Evolutionary conservation across 495 filamentous ascomycete species (phyloP), one percentile per base, ranked within the genome.

Genomic region (Penicillium macrosclerotiorum): DNA sequence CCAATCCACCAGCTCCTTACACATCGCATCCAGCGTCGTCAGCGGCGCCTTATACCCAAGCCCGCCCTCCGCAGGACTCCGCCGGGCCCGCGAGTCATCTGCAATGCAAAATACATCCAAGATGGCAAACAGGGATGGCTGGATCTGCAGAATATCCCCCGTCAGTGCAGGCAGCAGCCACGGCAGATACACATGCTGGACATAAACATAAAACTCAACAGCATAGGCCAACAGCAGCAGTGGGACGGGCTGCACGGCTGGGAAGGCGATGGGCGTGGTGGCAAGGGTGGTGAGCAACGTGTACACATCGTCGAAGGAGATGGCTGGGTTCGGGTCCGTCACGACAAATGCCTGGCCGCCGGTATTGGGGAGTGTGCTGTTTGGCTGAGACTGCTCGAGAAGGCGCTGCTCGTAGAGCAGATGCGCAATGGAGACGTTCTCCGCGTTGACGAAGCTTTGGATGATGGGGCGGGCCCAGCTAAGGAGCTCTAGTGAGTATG

Each of bases 331-430:
- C 11, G 67, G 68, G 26, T 72, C 68, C 12, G 63, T 69, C 0
- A 72, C 59, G n/a, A 62, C 37, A 37, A 66, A 72, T n/a, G 65
- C 53, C 64, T 54, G 68, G 8, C 35, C 77, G 42, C 48, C 75
- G 55, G 49, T 71, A 57, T 50, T 72, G 35, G 49, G 62, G 4
- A 36, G 71, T 55, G 42, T 65, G 57, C 31, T 76, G 46, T 16
- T 65, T 36, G 40, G 73, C 65, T 20, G 64, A 61, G 39, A 69
- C 63, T 54, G 75, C 57, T 54, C 71, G 57, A 58, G 64, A 2
- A 83, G 69, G 3, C 77, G 75, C 14, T 76, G 71, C 49, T 83
- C 80, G 34, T 80, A 76, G n/a, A 79, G 59, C n/a, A 83, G 63
- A 37, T 83, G 79, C 3, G 77, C 77, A 42, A 80, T 59, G 1